These are phyloP conservation scores for Penstemon davidsonii DNA, from an alignment of 257 asterid species.

Conservation along the genomic window DNA sequence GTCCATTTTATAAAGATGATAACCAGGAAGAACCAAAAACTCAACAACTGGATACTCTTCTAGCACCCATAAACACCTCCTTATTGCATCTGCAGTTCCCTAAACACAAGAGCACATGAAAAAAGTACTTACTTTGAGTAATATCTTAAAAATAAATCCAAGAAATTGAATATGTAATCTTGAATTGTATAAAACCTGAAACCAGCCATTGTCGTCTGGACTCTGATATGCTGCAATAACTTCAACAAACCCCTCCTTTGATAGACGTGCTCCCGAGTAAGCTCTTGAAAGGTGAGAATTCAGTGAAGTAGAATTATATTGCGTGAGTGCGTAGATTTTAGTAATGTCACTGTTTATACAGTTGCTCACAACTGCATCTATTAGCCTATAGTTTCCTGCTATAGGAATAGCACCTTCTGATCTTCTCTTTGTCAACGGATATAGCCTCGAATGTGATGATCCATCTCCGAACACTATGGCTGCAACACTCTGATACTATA, in stretches of 20 bases:
- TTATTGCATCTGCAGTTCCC: slow-evolving; percentile 92
- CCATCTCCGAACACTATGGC: slow-evolving; percentile 91
- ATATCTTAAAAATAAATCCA: not conserved
- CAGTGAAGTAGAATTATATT: slow-evolving; percentile 81
- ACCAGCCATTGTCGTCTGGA: slow-evolving; percentile 76
- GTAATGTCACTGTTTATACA: slow-evolving; percentile 84
- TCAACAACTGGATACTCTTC: slow-evolving; percentile 63
- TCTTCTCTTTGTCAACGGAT: slow-evolving; percentile 77
- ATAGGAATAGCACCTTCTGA: slow-evolving; percentile 85
- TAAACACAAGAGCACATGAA: slow-evolving; percentile 22
- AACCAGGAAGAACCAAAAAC: slow-evolving; percentile 80
- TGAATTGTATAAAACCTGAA: slow-evolving; percentile 49
- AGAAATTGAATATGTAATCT: not conserved
- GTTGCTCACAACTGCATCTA: slow-evolving; percentile 87
- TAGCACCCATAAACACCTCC: slow-evolving; percentile 76
- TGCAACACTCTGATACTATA: slow-evolving; percentile 76
- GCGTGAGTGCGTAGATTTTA: slow-evolving; percentile 83
- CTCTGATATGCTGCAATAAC: slow-evolving; percentile 85
- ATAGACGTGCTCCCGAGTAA: slow-evolving; percentile 56
- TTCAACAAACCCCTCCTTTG: slow-evolving; percentile 67
- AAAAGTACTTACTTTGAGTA: not conserved
- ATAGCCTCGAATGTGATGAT: slow-evolving; percentile 57
- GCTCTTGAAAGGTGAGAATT: slow-evolving; percentile 90
- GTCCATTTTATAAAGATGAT: slow-evolving; percentile 86
- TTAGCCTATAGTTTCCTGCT: slow-evolving; percentile 78